These are phyloP conservation scores for Sphaceloma murrayae DNA, from an alignment of 2,329 filamentous ascomycete genomes.

Conservation along the genomic window DNA sequence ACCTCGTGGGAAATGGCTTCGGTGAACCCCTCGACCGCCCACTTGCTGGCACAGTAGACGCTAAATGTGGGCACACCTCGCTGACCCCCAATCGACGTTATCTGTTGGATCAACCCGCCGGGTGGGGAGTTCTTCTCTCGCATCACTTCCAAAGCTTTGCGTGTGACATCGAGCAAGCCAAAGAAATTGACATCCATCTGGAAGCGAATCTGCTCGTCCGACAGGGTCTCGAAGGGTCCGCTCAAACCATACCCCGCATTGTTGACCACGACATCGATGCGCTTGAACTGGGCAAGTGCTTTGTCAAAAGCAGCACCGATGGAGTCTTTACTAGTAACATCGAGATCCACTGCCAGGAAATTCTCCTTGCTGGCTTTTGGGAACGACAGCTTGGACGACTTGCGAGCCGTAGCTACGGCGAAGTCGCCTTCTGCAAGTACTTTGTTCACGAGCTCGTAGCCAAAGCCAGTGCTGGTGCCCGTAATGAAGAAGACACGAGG, in stretches of 20 bases:
- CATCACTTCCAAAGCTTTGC: slow-evolving; percentile 37
- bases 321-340: slow-evolving; percentile 40
- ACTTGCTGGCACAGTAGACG: slow-evolving; percentile 37
- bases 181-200: slow-evolving; percentile 53
- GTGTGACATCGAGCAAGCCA: slow-evolving; percentile 46
- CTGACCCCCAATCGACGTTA: slow-evolving; percentile 46
- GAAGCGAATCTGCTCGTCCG: slow-evolving; percentile 39
- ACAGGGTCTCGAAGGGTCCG: slow-evolving; percentile 45
- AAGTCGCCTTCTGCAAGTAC: slow-evolving; percentile 36
- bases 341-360: slow-evolving; percentile 42
- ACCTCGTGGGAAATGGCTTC: slow-evolving; percentile 29
- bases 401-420: slow-evolving; percentile 39
- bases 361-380: slow-evolving; percentile 37
- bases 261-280: slow-evolving; percentile 52
- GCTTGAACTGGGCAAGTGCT: slow-evolving; percentile 42
- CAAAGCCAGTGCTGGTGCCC: slow-evolving; percentile 40
- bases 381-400: slow-evolving; percentile 35
- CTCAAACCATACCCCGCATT: slow-evolving; percentile 51
- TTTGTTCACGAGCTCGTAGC: slow-evolving; percentile 35
- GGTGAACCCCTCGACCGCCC: slow-evolving; percentile 42
- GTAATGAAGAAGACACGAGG: slow-evolving; percentile 38
- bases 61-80: slow-evolving; percentile 34
- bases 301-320: slow-evolving; percentile 39
- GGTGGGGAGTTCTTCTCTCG: slow-evolving; percentile 34
- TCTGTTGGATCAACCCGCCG: slow-evolving; percentile 47